phyloP scores from a whole-genome alignment of 306 rosid species.

The Dalbergia cochinchinensis region DNA sequence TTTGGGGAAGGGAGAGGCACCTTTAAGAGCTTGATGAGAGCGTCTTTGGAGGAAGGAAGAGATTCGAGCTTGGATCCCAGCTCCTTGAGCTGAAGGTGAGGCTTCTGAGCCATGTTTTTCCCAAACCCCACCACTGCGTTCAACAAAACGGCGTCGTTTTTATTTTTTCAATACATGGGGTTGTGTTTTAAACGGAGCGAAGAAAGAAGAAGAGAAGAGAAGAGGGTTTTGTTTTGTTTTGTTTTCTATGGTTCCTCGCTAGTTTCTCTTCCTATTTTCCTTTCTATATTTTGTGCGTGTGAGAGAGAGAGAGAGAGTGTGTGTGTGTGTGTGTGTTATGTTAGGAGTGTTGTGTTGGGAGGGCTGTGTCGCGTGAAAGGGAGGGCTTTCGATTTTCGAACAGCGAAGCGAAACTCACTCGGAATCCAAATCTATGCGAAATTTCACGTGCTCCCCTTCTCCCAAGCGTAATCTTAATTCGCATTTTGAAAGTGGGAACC shows the following conservation, averaged over 20 bases:
- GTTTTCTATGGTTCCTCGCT: no score
- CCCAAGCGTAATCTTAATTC: not conserved
- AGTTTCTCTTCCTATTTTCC: no score
- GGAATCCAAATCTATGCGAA: conserved; percentile 44
- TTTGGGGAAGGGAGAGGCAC: conserved; percentile 46
- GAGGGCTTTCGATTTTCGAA: conserved; percentile 56
- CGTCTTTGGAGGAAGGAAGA: conserved; percentile 67
- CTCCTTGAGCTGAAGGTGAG: conserved; percentile 83
- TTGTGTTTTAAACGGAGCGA: not conserved
- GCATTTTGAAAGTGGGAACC: no score
- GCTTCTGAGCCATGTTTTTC: conserved; percentile 67
- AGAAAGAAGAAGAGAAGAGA: conserved; percentile 28
- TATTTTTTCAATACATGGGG: not conserved
- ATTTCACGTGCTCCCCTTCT: conserved; percentile 51
- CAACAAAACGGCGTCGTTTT: conserved; percentile 52
- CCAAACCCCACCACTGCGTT: not conserved
- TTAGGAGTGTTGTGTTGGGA: not conserved
- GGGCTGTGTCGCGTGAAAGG: not conserved
- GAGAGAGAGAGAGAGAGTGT: not conserved
- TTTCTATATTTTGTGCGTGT: no score
- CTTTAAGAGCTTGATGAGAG: conserved; percentile 75
- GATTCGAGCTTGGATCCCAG: conserved; percentile 89
- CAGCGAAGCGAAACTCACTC: conserved; percentile 50
- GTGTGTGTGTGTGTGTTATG: not conserved
- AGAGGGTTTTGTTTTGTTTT: conserved; percentile 40